phyloP scores from a whole-genome alignment of 345 rosid species.

The Hibiscus tridactylites region DNA sequence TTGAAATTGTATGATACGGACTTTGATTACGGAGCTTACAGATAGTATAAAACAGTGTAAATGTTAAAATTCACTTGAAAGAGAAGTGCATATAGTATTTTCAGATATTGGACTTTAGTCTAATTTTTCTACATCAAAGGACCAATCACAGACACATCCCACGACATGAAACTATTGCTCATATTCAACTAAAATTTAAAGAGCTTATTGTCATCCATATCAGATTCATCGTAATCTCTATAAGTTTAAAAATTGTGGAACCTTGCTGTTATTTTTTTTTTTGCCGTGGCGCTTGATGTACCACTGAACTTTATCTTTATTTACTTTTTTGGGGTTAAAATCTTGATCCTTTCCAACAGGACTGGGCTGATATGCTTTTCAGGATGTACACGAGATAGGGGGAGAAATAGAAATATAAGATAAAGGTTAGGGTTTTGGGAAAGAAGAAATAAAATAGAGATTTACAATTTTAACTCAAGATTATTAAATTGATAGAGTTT shows the following conservation, averaged over 20 bases:
- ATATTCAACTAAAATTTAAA: background rate
- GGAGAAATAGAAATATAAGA: conserved; percentile 82
- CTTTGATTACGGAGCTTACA: background rate
- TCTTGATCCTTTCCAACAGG: conserved; percentile 52
- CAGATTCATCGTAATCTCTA: background rate
- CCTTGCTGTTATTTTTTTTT: background rate
- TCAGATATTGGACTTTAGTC: background rate
- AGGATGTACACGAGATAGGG: conserved; percentile 98
- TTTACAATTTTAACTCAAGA: too few relatives aligned
- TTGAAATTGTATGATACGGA: background rate
- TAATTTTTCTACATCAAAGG: background rate
- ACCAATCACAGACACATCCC: background rate
- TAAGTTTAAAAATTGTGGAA: background rate
- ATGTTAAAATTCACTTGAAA: background rate
- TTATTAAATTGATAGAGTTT: too few relatives aligned
- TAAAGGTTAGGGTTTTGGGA: conserved; percentile 24
- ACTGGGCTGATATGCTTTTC: conserved; percentile 98
- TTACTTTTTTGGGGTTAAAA: background rate
- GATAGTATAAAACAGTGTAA: background rate
- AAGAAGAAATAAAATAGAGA: too few relatives aligned
- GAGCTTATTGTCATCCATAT: background rate
- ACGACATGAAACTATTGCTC: background rate
- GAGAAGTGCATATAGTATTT: background rate
- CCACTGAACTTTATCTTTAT: background rate
- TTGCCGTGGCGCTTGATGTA: background rate